phyloP scores from a whole-genome alignment of 208 protist species.

The Leishmania tarentolae region DNA sequence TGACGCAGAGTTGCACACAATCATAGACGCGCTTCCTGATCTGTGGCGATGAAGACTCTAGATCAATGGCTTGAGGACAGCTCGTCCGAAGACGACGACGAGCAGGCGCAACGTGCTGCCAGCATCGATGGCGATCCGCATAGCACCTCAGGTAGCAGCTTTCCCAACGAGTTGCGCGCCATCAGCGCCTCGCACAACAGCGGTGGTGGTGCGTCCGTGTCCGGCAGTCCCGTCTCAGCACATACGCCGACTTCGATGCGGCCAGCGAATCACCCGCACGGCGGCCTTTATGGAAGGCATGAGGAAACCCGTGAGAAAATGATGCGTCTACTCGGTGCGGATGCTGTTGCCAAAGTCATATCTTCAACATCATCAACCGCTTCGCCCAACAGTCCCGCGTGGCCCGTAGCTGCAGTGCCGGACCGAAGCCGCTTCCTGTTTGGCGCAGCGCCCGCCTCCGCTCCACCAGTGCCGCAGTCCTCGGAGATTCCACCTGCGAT shows the following conservation, averaged over 20 bases:
- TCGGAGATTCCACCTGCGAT: constrained; percentile 7
- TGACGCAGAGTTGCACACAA: neutral
- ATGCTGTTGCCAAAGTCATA: constrained; percentile 35
- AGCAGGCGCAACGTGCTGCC: constrained; percentile 4
- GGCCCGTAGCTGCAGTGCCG: constrained; percentile 17
- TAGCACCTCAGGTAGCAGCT: constrained; percentile 15
- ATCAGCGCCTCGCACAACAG: constrained; percentile 9
- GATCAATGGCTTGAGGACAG: constrained; percentile 61
- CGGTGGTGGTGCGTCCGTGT: constrained; percentile 10
- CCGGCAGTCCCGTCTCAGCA: constrained; percentile 20
- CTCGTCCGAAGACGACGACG: constrained; percentile 37
- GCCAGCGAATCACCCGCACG: constrained; percentile 12
- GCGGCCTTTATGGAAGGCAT: constrained; percentile 29
- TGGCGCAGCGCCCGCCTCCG: constrained; percentile 17
- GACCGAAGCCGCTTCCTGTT: constrained; percentile 28
- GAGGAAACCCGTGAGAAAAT: constrained; percentile 67
- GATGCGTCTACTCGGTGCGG: constrained; percentile 48
- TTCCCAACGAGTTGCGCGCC: constrained; percentile 9
- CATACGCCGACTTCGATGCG: constrained; percentile 28
- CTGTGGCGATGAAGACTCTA: constrained; percentile 58
- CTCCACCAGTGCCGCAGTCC: constrained; percentile 6
- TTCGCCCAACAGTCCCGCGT: constrained; percentile 9
- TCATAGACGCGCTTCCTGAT: neutral
- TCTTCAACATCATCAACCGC: constrained; percentile 18
- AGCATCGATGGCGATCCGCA: constrained; percentile 10